phyloP scores from a whole-genome alignment of 2,329 filamentous ascomycete species.

The Paracoccidioides brasiliensis region DNA sequence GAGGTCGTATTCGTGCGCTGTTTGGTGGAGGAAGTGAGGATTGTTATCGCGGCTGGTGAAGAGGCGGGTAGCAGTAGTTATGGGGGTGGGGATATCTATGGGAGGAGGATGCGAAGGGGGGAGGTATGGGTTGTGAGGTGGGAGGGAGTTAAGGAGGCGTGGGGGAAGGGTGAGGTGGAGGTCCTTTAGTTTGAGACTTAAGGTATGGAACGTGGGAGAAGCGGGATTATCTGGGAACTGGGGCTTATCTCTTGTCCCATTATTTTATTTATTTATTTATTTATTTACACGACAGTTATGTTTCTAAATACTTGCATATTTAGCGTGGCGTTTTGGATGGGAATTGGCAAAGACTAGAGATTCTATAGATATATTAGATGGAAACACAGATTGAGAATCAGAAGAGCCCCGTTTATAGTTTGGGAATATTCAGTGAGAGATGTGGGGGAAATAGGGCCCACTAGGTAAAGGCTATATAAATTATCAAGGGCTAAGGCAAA shows the following conservation, averaged over 20 bases:
- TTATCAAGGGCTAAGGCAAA: no score
- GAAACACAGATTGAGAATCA: background rate
- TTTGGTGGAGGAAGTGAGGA: constrained; percentile 35
- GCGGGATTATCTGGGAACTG: background rate
- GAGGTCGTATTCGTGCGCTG: constrained; percentile 70
- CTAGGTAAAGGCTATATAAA: no score
- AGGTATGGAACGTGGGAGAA: background rate
- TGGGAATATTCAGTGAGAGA: no score
- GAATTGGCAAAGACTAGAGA: background rate
- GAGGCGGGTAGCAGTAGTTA: constrained; percentile 9
- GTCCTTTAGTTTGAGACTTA: constrained; percentile 20
- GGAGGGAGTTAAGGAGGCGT: constrained; percentile 54
- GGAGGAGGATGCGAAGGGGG: constrained; percentile 38
- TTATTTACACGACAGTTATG: background rate
- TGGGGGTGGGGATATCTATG: constrained; percentile 14
- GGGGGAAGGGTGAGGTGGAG: constrained; percentile 32
- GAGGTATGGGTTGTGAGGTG: constrained; percentile 58
- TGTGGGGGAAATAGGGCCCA: no score
- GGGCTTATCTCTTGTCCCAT: background rate
- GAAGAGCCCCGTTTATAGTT: no score
- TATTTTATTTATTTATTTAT: background rate
- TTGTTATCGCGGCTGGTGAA: constrained; percentile 21
- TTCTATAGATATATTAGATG: background rate
- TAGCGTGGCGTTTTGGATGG: background rate
- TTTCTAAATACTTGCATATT: background rate